phyloP scores from a whole-genome alignment of 345 rosid species.

The Gossypium rotundifolium region DNA sequence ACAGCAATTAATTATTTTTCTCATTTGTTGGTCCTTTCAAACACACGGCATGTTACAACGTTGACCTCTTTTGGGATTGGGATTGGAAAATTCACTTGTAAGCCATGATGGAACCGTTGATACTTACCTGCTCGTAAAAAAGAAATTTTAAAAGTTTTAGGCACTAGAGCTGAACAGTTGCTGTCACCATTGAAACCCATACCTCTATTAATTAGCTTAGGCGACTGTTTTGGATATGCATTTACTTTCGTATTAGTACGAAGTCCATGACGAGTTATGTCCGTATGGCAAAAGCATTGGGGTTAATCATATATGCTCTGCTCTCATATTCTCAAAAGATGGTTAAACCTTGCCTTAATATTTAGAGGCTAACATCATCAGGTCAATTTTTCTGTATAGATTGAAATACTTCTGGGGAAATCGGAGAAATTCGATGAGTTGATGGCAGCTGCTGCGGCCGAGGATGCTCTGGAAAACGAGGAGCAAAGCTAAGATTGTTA shows the following conservation, averaged over 20 bases:
- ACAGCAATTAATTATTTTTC: neutral
- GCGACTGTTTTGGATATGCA: neutral
- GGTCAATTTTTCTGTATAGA: conserved; percentile 23
- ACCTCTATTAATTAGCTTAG: neutral
- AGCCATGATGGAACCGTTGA: neutral
- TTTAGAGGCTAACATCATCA: conserved; percentile 1
- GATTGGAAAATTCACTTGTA: neutral
- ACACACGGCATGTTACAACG: neutral
- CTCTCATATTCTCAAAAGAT: neutral
- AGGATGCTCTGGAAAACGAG: conserved; percentile 41
- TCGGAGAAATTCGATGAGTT: conserved; percentile 52
- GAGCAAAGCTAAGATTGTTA: conserved; percentile 41
- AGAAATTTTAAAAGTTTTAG: neutral
- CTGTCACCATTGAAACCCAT: neutral
- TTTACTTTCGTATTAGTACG: neutral
- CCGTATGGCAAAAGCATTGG: neutral
- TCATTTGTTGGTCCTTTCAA: neutral
- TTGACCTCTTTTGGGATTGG: neutral
- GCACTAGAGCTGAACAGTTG: neutral
- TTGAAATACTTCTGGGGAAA: conserved; percentile 59
- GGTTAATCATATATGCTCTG: neutral
- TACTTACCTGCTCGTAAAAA: neutral
- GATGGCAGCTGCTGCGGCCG: conserved; percentile 54
- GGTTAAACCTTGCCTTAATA: neutral
- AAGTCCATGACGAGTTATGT: neutral